A percentile compares a stretch with the other conserved stretches of the same genome.
phyloP scores from a whole-genome alignment of 306 rosid genomes.

The Castanea crenata region DNA sequence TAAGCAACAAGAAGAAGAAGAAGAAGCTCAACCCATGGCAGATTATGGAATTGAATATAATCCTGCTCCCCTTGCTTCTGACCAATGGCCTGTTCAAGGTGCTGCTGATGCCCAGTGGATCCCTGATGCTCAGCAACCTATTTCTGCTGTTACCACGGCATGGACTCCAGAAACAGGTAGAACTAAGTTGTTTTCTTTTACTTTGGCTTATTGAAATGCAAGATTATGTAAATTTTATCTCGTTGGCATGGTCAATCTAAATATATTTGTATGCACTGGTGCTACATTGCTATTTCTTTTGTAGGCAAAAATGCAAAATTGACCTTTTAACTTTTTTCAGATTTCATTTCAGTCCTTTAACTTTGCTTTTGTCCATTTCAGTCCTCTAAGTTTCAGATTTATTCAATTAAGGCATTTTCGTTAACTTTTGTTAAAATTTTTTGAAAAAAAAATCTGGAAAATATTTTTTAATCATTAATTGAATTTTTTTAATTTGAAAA shows the following conservation, averaged over 20 bases:
- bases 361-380: too few species aligned
- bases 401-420: too few species aligned
- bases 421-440: too few species aligned
- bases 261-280: too few species aligned
- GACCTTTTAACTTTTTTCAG: too few species aligned
- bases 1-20: slow-evolving; percentile 71
- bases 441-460: too few species aligned
- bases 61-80: slow-evolving; percentile 16
- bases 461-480: too few species aligned
- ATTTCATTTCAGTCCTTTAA: too few species aligned
- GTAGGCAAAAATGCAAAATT: too few species aligned
- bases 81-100: slow-evolving; percentile 4
- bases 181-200: not conserved
- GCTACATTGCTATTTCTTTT: too few species aligned
- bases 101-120: not conserved
- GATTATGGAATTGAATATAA: slow-evolving; percentile 63
- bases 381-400: too few species aligned
- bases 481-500: too few species aligned
- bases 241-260: not conserved
- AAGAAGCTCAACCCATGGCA: slow-evolving; percentile 32
- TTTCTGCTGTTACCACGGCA: not conserved
- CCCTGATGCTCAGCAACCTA: not conserved
- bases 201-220: not conserved
- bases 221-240: not conserved
- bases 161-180: slow-evolving; percentile 2